Evolutionary conservation across 2,329 filamentous ascomycete genomes (phyloP), one percentile per base, ranked within the genome.

Genomic region (Bimuria novae-zelandiae): DNA sequence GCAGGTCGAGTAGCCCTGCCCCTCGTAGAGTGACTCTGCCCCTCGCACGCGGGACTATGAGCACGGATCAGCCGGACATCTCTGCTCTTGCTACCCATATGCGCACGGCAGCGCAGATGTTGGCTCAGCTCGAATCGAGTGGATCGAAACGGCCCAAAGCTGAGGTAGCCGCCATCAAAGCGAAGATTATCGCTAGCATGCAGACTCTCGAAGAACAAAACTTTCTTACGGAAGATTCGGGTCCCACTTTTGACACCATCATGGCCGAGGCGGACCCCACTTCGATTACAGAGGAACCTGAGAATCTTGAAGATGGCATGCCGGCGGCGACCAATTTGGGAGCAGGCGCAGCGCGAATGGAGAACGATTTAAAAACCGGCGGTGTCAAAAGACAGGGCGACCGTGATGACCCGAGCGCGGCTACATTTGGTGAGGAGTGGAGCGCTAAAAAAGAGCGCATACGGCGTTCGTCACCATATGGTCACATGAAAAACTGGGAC

Each of bases 401-500:
- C 71, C 86, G 90, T 32, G 90, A 94, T 66, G 90, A 94, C 68
- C 90, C 90, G 36, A 92, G 89, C 65, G 90, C 90, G 30, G 90
- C 90, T 8, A 90, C 90, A 4, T 93, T 94, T 73, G 90, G 90
- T 53, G 90, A 94, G 74, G 90, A 90, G 17, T 94, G 90, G 90
- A 85, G 88, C 62, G 82, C 86, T 50, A 94, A 94, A 74, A 90
- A 89, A 65, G 90, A 93, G 73, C 88, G 90, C 17, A 91, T 94
- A 69, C 83, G 90, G 56, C 88, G 89, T 63, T 89, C 89, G 1
- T 93, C 89, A 0, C 90, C 90, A 0, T 94, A 92, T 68, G 90
- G 90, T 8, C 91, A 89, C 85, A 90, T 92, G 86, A 90, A 90
- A 76, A 93, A 92, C 68, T 94, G 90, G 90, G 90, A 94, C 66